phyloP scores from a whole-genome alignment of 805 yeast genomes.

The Metschnikowia aberdeeniae region DNA sequence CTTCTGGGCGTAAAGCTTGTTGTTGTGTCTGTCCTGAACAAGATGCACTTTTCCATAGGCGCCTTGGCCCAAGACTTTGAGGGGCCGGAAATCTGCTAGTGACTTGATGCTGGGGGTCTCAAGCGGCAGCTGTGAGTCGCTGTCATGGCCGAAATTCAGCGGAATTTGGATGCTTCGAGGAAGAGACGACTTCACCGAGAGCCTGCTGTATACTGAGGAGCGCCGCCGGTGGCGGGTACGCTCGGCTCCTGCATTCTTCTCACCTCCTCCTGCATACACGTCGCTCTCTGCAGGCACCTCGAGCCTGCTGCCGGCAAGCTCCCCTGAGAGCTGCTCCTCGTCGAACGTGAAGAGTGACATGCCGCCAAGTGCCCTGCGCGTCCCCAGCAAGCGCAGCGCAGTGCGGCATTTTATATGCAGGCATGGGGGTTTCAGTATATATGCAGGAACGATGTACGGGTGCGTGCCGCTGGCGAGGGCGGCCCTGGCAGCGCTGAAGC shows the following conservation, averaged over 20 bases:
- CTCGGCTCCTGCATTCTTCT: too few relatives aligned
- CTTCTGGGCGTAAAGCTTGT: conserved; percentile 41
- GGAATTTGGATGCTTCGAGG: conserved; percentile 15
- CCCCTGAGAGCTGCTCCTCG: conserved; percentile 16
- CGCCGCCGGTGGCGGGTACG: conserved; percentile 7
- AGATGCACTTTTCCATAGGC: conserved; percentile 42
- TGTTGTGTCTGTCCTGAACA: conserved; percentile 36
- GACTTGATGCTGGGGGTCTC: conserved; percentile 19
- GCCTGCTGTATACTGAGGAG: conserved; percentile 17
- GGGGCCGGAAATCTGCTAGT: conserved; percentile 38
- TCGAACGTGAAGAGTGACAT: conserved; percentile 18
- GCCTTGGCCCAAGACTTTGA: conserved; percentile 42
- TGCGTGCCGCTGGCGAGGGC: too few relatives aligned
- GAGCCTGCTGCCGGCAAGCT: conserved; percentile 7
- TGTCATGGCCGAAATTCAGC: conserved; percentile 12
- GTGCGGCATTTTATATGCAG: background rate
- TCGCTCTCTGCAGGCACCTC: background rate
- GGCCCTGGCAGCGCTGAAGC: too few relatives aligned
- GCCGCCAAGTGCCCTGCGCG: background rate
- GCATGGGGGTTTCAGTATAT: too few relatives aligned
- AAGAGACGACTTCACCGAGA: conserved; percentile 16
- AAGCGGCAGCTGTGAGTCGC: background rate
- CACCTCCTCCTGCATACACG: too few relatives aligned
- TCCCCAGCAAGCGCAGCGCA: background rate
- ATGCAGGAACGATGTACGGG: background rate